Conservation (phyloP, 345 rosid species). For the Brassica incana region DNA sequence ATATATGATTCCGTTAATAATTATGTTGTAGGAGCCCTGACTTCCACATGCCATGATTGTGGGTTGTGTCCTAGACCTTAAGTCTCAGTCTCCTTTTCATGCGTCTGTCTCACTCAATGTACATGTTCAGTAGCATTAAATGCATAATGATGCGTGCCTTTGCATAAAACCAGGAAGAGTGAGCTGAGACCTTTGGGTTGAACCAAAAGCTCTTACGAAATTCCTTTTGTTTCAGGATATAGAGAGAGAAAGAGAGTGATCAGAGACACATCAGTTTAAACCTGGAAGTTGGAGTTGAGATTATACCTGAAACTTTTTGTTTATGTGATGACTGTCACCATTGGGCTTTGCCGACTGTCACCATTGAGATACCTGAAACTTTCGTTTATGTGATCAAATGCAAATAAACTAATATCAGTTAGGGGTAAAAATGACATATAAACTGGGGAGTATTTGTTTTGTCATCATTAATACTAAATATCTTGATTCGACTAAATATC, state of each 20-base stretch:
- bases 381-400: too few relatives aligned
- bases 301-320: constrained; percentile 8
- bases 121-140: constrained; percentile 26
- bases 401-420: too few relatives aligned
- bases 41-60: constrained; percentile 25
- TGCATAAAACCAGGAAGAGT: constrained; percentile 22
- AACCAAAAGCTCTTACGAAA: constrained; percentile 27
- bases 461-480: background rate
- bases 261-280: constrained; percentile 3
- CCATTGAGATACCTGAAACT: too few relatives aligned
- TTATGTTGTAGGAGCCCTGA: constrained; percentile 14
- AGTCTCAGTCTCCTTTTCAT: constrained; percentile 23
- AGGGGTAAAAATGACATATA: too few relatives aligned
- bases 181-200: constrained; percentile 32
- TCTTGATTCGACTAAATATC: background rate
- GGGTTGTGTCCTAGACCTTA: constrained; percentile 11
- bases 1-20: background rate
- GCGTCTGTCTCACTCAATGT: constrained; percentile 23
- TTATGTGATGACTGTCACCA: too few relatives aligned
- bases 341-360: too few relatives aligned
- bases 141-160: constrained; percentile 19
- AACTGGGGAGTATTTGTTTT: background rate
- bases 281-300: constrained; percentile 29
- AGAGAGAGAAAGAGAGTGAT: background rate
- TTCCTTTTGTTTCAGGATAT: constrained; percentile 33